Evolutionary conservation across 192 early-diverging fungal genomes (phyloP).

Genomic region (Coemansia reversa): DNA sequence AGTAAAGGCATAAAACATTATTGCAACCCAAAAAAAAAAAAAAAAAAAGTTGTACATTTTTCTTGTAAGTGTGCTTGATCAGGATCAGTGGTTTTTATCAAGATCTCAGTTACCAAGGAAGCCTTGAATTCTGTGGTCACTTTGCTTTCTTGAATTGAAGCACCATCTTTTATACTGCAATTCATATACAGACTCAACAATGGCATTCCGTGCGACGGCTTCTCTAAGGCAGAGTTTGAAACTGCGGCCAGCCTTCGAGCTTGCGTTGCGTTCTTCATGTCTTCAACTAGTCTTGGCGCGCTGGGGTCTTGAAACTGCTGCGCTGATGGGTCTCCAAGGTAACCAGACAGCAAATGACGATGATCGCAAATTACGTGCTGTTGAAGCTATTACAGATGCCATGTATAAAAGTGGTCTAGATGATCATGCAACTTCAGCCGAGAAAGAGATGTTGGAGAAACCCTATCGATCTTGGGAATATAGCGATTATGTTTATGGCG

Average conservation of each 20-base stretch:
- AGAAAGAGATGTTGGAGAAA: constrained; percentile 55
- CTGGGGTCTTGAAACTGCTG: constrained; percentile 62
- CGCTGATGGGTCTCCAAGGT: constrained; percentile 46
- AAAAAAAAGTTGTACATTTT: constrained; percentile 8
- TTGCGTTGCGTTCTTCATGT: constrained; percentile 54
- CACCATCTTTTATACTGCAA: not conserved
- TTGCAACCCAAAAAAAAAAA: no score
- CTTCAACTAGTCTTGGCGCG: constrained; percentile 62
- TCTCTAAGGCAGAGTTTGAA: constrained; percentile 26
- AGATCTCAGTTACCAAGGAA: not conserved
- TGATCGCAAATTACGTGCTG: constrained; percentile 40
- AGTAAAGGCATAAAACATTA: not conserved
- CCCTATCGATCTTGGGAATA: constrained; percentile 50
- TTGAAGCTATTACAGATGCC: constrained; percentile 47
- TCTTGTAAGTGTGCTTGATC: not conserved
- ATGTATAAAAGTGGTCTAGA: constrained; percentile 53
- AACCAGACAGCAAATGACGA: constrained; percentile 41
- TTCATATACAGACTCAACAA: constrained; percentile 1
- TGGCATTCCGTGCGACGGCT: constrained; percentile 41
- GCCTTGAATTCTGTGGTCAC: not conserved
- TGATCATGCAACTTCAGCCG: constrained; percentile 33
- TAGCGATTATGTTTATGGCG: constrained; percentile 46
- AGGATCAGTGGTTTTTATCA: no score
- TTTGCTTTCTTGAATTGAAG: not conserved
- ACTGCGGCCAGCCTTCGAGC: constrained; percentile 44